These are phyloP conservation scores for Claviceps sp. DNA, from an alignment of 2,329 filamentous ascomycete species.

Conservation along the genomic window DNA sequence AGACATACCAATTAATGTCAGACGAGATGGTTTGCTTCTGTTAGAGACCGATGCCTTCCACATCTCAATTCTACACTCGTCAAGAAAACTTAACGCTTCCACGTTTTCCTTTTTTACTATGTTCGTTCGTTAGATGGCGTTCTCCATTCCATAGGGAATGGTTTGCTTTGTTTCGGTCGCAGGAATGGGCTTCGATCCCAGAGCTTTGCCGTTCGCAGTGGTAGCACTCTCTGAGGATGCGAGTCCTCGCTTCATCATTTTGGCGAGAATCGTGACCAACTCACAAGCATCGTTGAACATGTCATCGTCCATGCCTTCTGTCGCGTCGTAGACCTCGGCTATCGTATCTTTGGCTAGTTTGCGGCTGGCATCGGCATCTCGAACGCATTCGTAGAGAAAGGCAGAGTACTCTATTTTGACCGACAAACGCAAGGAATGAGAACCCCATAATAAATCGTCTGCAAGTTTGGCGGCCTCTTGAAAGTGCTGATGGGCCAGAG, in stretches of 20 bases:
- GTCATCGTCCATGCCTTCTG: conserved; percentile 87
- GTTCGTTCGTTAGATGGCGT: conserved; percentile 23
- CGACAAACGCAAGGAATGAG: conserved; percentile 77
- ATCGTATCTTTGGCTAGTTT: conserved; percentile 72
- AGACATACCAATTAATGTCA: not conserved
- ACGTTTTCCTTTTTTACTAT: not conserved
- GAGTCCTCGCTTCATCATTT: conserved; percentile 71
- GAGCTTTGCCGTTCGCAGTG: conserved; percentile 18
- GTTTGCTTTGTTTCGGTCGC: conserved; percentile 11
- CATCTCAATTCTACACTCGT: not conserved
- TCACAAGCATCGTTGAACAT: conserved; percentile 89
- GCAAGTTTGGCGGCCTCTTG: conserved; percentile 62
- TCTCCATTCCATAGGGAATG: conserved; percentile 28
- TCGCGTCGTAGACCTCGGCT: conserved; percentile 78
- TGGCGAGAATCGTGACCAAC: conserved; percentile 71
- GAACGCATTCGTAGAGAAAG: conserved; percentile 85
- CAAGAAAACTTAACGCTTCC: not conserved
- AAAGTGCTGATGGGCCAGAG: conserved; percentile 71
- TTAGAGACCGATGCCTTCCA: not conserved
- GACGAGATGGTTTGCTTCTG: not conserved
- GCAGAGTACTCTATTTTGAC: conserved; percentile 87
- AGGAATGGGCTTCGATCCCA: conserved; percentile 17
- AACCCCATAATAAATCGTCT: conserved; percentile 66
- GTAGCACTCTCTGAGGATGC: conserved; percentile 24
- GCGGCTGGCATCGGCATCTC: conserved; percentile 65